Base-by-base conservation (phyloP, 148 eudicot genomes). In the Silene latifolia region DNA sequence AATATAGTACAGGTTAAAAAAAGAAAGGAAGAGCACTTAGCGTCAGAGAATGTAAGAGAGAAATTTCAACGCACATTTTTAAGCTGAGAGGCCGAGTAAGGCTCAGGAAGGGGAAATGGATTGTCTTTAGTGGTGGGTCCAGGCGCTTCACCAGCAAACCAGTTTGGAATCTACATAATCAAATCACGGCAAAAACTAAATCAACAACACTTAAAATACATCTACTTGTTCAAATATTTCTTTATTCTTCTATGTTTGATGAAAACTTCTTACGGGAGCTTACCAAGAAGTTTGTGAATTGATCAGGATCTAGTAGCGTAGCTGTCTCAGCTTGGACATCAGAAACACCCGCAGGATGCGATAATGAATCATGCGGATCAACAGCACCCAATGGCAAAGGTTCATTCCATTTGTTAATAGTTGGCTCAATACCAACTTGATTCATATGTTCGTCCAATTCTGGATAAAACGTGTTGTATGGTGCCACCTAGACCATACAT, bases 241-340 rank as follows among this genome's bases (percentile, higher is more conserved):
- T 23, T 27, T 2, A 64, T 15, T 46, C 17, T 46, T 25, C 60
- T 47, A 24, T 42, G 42, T 53, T 51, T 56, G 59, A 32, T 18
- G 9, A 4, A 53, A 8, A 2, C 17, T 69, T 64, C 57, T 69
- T 60, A 15, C 23, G 12, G n/a, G 23, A 60, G 76, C 84, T 67
- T 88, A 92, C 99, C 90, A 90, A 82, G 80, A 96, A 96, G 74
- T 85, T 90, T 53, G 99, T 92, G 79, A 89, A 90, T 76, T 86
- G 93, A 82, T 96, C 98, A 70, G 94, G 97, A 75, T 92, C 99
- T 27, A 96, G 18, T 59, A 79, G 80, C n/a, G 88, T 80, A 70
- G 99, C 99, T 66, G 98, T 86, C 87, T 92, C 99, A 27, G 99
- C 85, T 83, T 92, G 99, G 71, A 78, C 92, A 87, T 96, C 99